Percentiles rank a stretch among this genome's conserved stretches.
These are phyloP conservation scores for Actinomortierella ambigua DNA, from an alignment of 371 early-diverging fungal genomes.

Conservation along the genomic window DNA sequence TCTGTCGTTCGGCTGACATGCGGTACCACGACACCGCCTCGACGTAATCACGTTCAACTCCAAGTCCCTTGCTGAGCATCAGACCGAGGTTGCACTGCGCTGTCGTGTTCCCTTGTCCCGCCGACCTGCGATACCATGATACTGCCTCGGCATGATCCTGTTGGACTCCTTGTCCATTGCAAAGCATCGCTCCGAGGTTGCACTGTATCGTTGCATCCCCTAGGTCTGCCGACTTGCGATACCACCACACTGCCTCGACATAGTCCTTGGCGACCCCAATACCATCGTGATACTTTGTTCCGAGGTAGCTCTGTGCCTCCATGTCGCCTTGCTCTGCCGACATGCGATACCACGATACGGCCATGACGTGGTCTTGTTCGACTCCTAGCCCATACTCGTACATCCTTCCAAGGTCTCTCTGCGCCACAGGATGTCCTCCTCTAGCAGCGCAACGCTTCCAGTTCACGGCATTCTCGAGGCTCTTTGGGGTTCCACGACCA, in stretches of 20 bases:
- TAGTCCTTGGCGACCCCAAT: conserved; percentile 61
- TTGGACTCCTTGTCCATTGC: conserved; percentile 73
- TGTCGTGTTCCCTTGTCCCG: conserved; percentile 70
- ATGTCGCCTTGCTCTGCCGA: conserved; percentile 69
- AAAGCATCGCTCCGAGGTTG: conserved; percentile 71
- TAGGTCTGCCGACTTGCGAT: conserved; percentile 59
- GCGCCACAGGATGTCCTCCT: conserved; percentile 70
- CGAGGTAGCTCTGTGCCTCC: conserved; percentile 72
- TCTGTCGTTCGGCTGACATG: conserved; percentile 59
- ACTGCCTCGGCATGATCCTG: conserved; percentile 61
- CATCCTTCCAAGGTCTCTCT: no score
- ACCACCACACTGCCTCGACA: conserved; percentile 63
- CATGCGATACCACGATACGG: conserved; percentile 64
- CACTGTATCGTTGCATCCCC: conserved; percentile 71
- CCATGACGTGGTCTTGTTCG: conserved; percentile 55
- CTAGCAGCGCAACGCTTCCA: conserved; percentile 74
- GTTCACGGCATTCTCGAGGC: no score
- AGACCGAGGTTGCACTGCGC: conserved; percentile 82
- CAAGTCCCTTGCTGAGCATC: conserved; percentile 85
- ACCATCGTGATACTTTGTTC: conserved; percentile 76
- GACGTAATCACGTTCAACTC: conserved; percentile 58
- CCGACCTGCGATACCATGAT: conserved; percentile 65
- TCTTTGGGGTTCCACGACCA: conserved; percentile 76
- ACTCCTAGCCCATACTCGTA: conserved; percentile 74
- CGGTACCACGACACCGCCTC: conserved; percentile 66